Evolutionary conservation across 2,329 filamentous ascomycete species (phyloP).

Genomic region (Aspergillus quadrilineatus): DNA sequence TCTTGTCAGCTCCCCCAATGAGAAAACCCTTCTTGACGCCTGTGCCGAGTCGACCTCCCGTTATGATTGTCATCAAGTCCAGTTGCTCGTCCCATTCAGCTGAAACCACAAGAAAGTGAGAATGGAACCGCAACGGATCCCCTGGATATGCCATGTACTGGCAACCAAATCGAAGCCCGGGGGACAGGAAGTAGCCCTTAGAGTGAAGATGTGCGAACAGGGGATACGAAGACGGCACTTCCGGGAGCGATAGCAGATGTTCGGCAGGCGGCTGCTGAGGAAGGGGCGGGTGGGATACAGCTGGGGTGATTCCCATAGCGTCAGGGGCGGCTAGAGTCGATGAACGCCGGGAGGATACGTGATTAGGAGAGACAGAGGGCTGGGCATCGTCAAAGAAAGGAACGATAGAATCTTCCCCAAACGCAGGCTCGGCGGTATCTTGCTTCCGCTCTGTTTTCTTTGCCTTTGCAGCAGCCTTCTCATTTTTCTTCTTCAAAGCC

Average conservation of each 20-base stretch:
- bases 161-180: constrained; percentile 90
- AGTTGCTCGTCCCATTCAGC: constrained; percentile 87
- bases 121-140: constrained; percentile 91
- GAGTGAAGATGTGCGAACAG: constrained; percentile 79
- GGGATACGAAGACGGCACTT: constrained; percentile 60
- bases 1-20: constrained; percentile 66
- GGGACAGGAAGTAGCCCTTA: constrained; percentile 81
- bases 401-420: constrained; percentile 18
- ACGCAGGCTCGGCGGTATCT: neutral
- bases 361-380: constrained; percentile 4
- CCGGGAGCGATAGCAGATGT: constrained; percentile 30
- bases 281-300: constrained; percentile 51
- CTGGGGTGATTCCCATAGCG: constrained; percentile 47
- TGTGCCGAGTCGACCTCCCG: constrained; percentile 82
- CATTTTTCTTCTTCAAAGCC: constrained; percentile 51
- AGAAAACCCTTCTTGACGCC: constrained; percentile 95
- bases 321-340: constrained; percentile 20
- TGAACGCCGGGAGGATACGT: constrained; percentile 15
- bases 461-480: constrained; percentile 32
- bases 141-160: constrained; percentile 94
- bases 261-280: constrained; percentile 31
- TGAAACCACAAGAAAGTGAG: constrained; percentile 85
- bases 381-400: constrained; percentile 25
- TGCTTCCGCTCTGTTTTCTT: constrained; percentile 21
- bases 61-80: constrained; percentile 78